Base-by-base conservation (phyloP, 371 early-diverging fungal species). In the Mucor circinelloides region DNA sequence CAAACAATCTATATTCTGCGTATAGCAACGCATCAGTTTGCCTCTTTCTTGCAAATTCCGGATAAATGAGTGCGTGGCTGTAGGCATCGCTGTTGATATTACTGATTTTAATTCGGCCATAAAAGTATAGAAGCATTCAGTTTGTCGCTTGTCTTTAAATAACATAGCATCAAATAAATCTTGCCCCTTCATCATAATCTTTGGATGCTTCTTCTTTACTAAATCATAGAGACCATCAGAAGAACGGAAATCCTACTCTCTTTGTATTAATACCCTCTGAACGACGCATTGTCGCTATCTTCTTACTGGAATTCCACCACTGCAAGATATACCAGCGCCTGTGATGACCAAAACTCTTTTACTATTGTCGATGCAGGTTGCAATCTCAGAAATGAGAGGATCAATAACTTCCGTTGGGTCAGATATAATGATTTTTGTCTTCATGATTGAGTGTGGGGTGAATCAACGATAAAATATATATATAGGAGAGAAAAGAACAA, bases 1-100 rank as follows among this genome's bases (percentile, higher is more conserved):
- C 21, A 99, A 78, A 58, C 95, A 91, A 72, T 99, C 99, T 67
- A 99, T 97, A 79, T 98, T 98, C 78, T 99, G 99, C 52, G 98
- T 97, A 70, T 99, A 99, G 76, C 94, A 96, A 8, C 99, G 86
- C 36, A 92, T 73, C 48, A 96, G 77, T 72, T 89, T 86, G 40
- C 93, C 92, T 17, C 80, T 77, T 38, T 90, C 87, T 32, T 90
- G 85, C n/a, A 98, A 70, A 54, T 78, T 67, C 25, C 86, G 87
- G 63, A 99, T 84, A 75, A 99, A 97, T 10, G 74, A 71, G 79
- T 99, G 99, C 5, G 96, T 94, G 6, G 85, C 84, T 12, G 99
- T 95, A 5, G 95, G 93, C 60, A 80, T 71, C 5, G 97, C 94
- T 17, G 81, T 76, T 54, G 84, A 78, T 28, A 91, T 86, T 32